Conservation (phyloP, 2,329 filamentous ascomycete genomes). For the Clathrospora elynae region DNA sequence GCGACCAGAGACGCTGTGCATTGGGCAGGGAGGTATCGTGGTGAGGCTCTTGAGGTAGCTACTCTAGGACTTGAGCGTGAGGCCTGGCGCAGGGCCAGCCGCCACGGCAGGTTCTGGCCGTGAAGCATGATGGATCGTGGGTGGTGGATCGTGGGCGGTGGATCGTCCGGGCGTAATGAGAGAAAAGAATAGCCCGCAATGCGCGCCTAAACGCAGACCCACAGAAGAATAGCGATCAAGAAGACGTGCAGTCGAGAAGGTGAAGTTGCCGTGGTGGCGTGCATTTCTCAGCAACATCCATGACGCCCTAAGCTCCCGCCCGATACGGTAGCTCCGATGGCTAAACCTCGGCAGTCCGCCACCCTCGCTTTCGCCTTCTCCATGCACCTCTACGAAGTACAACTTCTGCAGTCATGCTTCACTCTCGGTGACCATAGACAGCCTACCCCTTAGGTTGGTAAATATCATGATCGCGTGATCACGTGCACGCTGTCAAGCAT, state of each 20-base stretch:
- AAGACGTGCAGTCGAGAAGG: constrained; percentile 15
- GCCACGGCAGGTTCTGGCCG: constrained; percentile 68
- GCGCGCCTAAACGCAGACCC: no score
- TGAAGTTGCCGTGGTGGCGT: constrained; percentile 20
- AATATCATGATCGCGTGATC: neutral
- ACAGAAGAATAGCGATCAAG: constrained; percentile 10
- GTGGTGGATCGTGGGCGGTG: constrained; percentile 9
- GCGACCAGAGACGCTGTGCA: constrained; percentile 36
- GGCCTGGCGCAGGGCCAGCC: constrained; percentile 62
- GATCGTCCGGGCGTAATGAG: no score
- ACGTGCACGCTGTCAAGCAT: no score
- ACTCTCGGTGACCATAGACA: no score
- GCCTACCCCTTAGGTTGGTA: no score
- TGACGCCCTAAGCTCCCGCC: constrained; percentile 26
- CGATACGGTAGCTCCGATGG: constrained; percentile 18
- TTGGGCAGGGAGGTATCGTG: constrained; percentile 38
- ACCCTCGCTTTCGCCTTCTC: neutral
- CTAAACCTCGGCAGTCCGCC: constrained; percentile 21
- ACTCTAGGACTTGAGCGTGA: constrained; percentile 49
- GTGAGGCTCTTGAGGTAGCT: constrained; percentile 32
- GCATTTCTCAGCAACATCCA: constrained; percentile 32
- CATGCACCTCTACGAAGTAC: no score
- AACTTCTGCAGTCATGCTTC: neutral
- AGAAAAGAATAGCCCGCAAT: no score
- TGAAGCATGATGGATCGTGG: constrained; percentile 60